Conservation (phyloP, 2,329 filamentous ascomycete species). For the Hypoxylon sp. region DNA sequence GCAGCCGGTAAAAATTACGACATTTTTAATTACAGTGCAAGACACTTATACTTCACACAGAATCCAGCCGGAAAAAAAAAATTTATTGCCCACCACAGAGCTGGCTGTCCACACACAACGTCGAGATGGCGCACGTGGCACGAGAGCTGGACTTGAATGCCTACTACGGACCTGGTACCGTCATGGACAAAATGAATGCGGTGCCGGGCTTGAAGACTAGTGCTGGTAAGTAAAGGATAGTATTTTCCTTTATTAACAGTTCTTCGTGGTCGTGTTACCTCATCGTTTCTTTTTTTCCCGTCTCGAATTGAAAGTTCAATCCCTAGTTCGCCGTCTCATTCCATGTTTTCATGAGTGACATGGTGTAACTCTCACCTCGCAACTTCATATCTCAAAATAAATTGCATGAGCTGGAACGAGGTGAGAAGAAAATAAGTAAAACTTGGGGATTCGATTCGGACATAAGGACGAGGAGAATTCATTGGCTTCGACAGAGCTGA, state of each 20-base stretch:
- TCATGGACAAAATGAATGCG: constrained; percentile 68
- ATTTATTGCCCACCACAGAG: constrained; percentile 36
- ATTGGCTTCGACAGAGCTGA: constrained; percentile 43
- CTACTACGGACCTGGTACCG: constrained; percentile 57
- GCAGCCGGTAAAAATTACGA: constrained; percentile 47
- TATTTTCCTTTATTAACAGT: constrained; percentile 34
- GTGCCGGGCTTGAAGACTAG: constrained; percentile 72
- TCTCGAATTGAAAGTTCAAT: constrained; percentile 40
- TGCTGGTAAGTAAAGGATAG: constrained; percentile 65
- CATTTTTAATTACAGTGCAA: constrained; percentile 41
- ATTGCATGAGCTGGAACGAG: constrained; percentile 21
- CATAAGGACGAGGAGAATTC: constrained; percentile 17
- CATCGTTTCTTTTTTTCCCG: constrained; percentile 1
- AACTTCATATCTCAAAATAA: constrained; percentile 13
- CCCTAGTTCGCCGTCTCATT: constrained; percentile 39
- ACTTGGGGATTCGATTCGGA: constrained; percentile 14
- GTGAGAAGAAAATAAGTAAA: constrained; percentile 30
- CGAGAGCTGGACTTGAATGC: constrained; percentile 55
- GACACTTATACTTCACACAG: constrained; percentile 27
- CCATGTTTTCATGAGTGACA: constrained; percentile 37
- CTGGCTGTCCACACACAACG: constrained; percentile 52
- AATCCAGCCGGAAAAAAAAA: constrained; percentile 31
- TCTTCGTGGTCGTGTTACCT: constrained; percentile 23
- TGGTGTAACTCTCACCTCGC: constrained; percentile 41
- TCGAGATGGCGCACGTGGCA: constrained; percentile 56